Conservation (phyloP, 306 rosid genomes). For the Cicer chorassanicum region DNA sequence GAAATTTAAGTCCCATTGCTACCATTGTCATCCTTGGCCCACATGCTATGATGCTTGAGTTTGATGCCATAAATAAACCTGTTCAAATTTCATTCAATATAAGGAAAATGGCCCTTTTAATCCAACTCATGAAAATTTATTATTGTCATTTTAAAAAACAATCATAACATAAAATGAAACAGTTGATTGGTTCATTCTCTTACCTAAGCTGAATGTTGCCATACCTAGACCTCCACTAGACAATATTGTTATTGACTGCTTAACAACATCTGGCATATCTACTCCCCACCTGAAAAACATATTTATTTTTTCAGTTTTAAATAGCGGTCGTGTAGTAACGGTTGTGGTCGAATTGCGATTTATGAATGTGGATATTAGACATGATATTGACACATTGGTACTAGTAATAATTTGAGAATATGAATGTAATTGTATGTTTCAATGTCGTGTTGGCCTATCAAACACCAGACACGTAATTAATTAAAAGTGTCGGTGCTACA, state of each 20-base stretch:
- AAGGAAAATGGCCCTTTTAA: conserved; percentile 42
- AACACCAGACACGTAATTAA: no score
- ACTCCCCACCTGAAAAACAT: conserved; percentile 75
- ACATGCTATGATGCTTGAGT: conserved; percentile 68
- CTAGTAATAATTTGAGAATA: no score
- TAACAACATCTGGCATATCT: conserved; percentile 72
- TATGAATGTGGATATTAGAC: no score
- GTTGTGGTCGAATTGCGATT: background rate
- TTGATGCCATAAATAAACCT: conserved; percentile 89
- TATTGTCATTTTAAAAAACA: background rate
- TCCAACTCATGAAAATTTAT: background rate
- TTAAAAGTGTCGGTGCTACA: no score
- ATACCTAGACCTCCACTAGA: conserved; percentile 91
- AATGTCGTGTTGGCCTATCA: no score
- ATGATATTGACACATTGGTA: no score
- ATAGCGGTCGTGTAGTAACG: background rate
- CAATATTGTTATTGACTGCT: conserved; percentile 64
- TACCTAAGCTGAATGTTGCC: conserved; percentile 99
- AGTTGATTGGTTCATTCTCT: conserved; percentile 16
- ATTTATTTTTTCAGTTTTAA: background rate
- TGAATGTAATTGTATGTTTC: no score
- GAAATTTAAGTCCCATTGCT: conserved; percentile 78
- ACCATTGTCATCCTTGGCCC: conserved; percentile 65
- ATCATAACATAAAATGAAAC: no score
- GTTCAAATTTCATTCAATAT: conserved; percentile 37